phyloP scores from a whole-genome alignment of 441 rosid species.

The Eruca vesicaria region DNA sequence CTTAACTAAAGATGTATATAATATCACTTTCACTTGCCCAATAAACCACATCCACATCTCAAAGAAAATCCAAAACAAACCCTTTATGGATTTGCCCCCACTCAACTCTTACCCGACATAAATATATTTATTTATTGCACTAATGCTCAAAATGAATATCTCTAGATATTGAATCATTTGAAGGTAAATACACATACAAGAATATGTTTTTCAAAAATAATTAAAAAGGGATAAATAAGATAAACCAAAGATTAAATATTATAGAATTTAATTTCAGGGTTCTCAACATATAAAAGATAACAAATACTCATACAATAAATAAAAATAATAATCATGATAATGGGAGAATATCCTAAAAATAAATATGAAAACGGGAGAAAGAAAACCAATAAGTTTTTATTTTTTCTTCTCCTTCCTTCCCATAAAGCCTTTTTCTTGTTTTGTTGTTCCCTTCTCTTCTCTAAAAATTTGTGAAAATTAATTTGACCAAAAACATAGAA shows the following conservation, averaged over 20 bases:
- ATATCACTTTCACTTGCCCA: slow-evolving; percentile 25
- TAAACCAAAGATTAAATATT: not conserved
- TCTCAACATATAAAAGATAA: slow-evolving; percentile 21
- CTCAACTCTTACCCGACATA: not conserved
- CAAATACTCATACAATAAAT: slow-evolving; percentile 16
- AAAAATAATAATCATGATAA: slow-evolving; percentile 31
- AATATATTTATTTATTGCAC: not conserved
- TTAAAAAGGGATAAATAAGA: not conserved
- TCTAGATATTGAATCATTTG: not conserved
- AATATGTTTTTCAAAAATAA: not conserved
- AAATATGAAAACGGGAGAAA: slow-evolving; percentile 39
- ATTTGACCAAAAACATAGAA: slow-evolving; percentile 51
- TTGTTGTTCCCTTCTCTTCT: slow-evolving; percentile 7
- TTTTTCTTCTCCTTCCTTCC: slow-evolving; percentile 37
- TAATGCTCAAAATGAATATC: slow-evolving; percentile 4
- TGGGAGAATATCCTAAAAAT: slow-evolving; percentile 40
- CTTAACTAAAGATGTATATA: not conserved
- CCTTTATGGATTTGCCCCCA: slow-evolving; percentile 25
- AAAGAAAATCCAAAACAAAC: slow-evolving; percentile 16
- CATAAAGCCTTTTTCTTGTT: slow-evolving; percentile 42
- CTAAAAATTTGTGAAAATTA: slow-evolving; percentile 43
- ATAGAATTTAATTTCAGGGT: slow-evolving; percentile 17
- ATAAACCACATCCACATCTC: slow-evolving; percentile 14
- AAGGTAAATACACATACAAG: not conserved
- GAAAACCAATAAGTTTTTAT: not conserved